Base-by-base conservation (phyloP, 1,139 yeast genomes). In the Hansenula sp. region DNA sequence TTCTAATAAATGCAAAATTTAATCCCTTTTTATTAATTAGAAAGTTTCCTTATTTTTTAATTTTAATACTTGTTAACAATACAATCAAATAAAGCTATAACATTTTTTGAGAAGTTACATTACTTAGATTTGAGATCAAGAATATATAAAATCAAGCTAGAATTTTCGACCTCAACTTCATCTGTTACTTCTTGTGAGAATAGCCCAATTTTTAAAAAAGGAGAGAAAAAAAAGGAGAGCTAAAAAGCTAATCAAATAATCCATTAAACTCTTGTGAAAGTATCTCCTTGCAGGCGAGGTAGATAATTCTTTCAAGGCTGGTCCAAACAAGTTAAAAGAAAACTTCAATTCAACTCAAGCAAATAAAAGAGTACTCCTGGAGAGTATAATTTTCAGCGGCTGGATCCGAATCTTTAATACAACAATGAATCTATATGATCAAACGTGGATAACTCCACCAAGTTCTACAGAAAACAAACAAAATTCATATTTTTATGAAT, bases 271-370 rank as follows among this genome's bases (percentile, higher is more conserved):
- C 43, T 40, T 40, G 43, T 40, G 43, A 40, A 40, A 37, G 40
- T 11, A 27, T 40, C 37, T 33, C 29, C 40, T 40, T 36, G 40
- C 43, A 31, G 43, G 43, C 40, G 37, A 40, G 43, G 37, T 25
- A 28, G 38, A 37, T 33, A 29, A n/a, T 16, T 19, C 38, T 37
- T 37, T 40, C 40, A 40, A 37, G 43, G 43, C 43, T 40, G 43
- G 43, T 11, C 43, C 43, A 34, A 27, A 28, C 43, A 40, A 40
- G 40, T 33, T 22, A n/a, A 24, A 6, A 22, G 17, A 24, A 5
- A 27, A 21, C 25, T 33, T 34, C 13, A 24, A 22, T n/a, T 30
- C 17, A 18, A 32, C 16, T 6, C n/a, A n/a, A n/a, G n/a, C n/a
- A n/a, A n/a, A n/a, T n/a, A n/a, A n/a, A n/a, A n/a, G n/a, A n/a